Evolutionary conservation across 176 grass and related monocot genomes (phyloP).

Genomic region (Carex pumila): DNA sequence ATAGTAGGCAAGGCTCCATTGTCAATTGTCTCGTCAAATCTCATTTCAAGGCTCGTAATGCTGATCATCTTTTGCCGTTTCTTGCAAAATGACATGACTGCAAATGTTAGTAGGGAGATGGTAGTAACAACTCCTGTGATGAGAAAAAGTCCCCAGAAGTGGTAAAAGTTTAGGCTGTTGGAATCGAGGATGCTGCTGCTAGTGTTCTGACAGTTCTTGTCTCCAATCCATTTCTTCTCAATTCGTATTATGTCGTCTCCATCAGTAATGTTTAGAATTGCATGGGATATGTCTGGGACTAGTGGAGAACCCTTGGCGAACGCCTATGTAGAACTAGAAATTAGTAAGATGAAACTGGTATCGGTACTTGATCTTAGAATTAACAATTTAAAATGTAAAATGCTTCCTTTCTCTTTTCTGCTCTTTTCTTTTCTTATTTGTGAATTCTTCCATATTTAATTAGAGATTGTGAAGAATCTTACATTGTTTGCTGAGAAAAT

Average conservation of each 20-base stretch:
- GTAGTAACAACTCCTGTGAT: slow-evolving; percentile 55
- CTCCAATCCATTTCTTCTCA: slow-evolving; percentile 64
- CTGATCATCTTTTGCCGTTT: neutral
- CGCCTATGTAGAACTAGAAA: slow-evolving; percentile 13
- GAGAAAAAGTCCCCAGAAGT: slow-evolving; percentile 86
- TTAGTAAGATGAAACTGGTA: neutral
- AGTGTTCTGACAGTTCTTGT: slow-evolving; percentile 5
- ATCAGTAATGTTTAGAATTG: slow-evolving; percentile 60
- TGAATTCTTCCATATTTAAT: neutral
- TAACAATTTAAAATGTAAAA: neutral
- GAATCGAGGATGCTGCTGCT: slow-evolving; percentile 27
- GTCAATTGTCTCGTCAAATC: neutral
- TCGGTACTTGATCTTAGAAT: neutral
- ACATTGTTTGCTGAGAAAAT: neutral
- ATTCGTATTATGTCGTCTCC: slow-evolving; percentile 39
- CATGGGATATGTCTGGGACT: slow-evolving; percentile 52
- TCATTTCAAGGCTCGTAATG: neutral
- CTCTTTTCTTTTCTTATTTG: neutral
- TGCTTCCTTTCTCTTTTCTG: too few species aligned
- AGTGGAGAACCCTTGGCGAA: slow-evolving; percentile 56
- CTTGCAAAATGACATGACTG: neutral
- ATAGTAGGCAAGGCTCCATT: neutral
- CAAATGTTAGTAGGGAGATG: slow-evolving; percentile 5
- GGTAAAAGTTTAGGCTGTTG: slow-evolving; percentile 39
- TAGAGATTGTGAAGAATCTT: neutral